These are phyloP conservation scores for Apiotrichum veenhuisii DNA, from an alignment of 1,284 basidiomycete species.

Conservation along the genomic window DNA sequence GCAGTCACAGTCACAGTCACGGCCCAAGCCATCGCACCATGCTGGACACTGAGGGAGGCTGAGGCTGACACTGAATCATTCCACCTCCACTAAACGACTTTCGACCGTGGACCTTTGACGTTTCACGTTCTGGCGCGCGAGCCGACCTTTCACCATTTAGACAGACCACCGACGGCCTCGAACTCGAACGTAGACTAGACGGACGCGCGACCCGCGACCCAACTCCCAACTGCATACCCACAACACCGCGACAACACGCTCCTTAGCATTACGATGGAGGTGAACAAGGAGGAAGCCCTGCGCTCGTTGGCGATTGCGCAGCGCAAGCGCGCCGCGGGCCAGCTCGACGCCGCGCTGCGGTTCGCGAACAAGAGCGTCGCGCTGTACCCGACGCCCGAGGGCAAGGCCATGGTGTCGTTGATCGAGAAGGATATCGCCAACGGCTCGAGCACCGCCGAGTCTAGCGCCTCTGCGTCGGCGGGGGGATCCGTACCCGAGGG, in stretches of 20 bases:
- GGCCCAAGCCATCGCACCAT: too few relatives aligned
- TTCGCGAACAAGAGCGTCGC: constrained; percentile 86
- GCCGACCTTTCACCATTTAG: too few relatives aligned
- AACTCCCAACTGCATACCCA: background rate
- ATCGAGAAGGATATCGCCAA: constrained; percentile 44
- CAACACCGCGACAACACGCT: background rate
- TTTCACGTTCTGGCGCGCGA: too few relatives aligned
- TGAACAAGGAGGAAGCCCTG: constrained; percentile 82
- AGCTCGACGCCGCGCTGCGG: constrained; percentile 73
- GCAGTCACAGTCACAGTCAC: too few relatives aligned
- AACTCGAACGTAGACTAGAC: too few relatives aligned
- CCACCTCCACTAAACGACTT: too few relatives aligned
- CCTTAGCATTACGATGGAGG: constrained; percentile 60
- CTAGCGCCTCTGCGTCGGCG: background rate
- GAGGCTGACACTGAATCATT: too few relatives aligned
- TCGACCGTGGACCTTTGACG: too few relatives aligned
- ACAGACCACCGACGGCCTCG: too few relatives aligned
- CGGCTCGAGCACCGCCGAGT: constrained; percentile 34
- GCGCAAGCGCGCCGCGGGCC: constrained; percentile 66
- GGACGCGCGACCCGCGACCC: too few relatives aligned
- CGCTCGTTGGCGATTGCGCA: constrained; percentile 74
- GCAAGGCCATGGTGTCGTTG: constrained; percentile 52
- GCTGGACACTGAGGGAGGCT: too few relatives aligned
- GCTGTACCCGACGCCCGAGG: constrained; percentile 78
- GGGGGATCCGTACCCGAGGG: background rate